Conservation (phyloP, 139 green algal genomes). For the Chloropicon primus region DNA sequence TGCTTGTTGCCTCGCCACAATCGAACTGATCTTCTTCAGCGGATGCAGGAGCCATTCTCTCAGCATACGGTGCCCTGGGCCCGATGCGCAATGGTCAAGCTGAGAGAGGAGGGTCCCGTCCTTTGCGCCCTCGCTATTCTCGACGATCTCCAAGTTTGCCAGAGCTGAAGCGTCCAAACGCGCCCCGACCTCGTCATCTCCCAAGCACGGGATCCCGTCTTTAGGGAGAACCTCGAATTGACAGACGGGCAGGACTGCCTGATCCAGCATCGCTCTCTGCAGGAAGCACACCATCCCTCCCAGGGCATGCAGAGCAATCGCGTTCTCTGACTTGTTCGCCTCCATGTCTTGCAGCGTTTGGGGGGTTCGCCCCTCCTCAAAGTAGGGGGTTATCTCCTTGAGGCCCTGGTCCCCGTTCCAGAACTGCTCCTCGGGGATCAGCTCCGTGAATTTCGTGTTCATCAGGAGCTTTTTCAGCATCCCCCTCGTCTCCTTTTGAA, state of each 20-base stretch:
- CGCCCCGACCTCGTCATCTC: constrained; percentile 8
- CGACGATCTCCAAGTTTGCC: constrained; percentile 87
- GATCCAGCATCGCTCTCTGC: constrained; percentile 55
- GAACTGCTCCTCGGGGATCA: constrained; percentile 1
- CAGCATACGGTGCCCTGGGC: constrained; percentile 69
- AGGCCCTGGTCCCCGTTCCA: constrained; percentile 13
- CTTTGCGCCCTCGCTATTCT: constrained; percentile 61
- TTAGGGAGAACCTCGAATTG: constrained; percentile 47
- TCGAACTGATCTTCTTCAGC: constrained; percentile 46
- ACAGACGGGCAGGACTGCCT: constrained; percentile 37
- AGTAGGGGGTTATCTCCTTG: constrained; percentile 20
- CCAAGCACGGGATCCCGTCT: neutral
- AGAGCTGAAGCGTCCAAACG: constrained; percentile 80
- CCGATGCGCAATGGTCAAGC: constrained; percentile 78
- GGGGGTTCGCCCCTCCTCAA: neutral
- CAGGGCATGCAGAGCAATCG: neutral
- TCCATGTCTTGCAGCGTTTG: neutral
- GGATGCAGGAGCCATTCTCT: constrained; percentile 76
- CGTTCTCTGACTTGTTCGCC: neutral
- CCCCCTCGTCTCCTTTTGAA: neutral
- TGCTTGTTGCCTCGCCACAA: constrained; percentile 37
- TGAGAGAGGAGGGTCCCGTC: constrained; percentile 63
- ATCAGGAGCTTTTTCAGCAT: neutral
- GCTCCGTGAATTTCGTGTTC: neutral
- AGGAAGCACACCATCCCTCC: constrained; percentile 40